phyloP scores from a whole-genome alignment of 2,329 filamentous ascomycete genomes.

The Lomentospora prolificans region DNA sequence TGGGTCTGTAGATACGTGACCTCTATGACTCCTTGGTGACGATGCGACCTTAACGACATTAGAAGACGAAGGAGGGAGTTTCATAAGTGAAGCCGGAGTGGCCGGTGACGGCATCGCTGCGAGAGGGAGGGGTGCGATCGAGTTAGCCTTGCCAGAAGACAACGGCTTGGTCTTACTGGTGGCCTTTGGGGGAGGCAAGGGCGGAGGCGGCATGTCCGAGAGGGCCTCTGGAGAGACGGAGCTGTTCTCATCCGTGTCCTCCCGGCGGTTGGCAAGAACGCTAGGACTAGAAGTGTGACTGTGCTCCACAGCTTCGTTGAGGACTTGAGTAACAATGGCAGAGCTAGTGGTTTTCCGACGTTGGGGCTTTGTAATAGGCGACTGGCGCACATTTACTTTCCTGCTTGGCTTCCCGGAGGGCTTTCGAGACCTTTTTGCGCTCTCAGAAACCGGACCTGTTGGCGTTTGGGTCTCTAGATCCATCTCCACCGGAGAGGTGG shows the following conservation, averaged over 20 bases:
- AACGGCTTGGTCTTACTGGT: not conserved
- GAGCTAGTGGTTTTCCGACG: conserved; percentile 46
- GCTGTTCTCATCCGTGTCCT: conserved; percentile 53
- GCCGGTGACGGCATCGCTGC: conserved; percentile 40
- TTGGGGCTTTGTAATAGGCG: conserved; percentile 61
- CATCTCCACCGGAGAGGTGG: conserved; percentile 49
- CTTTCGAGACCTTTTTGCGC: conserved; percentile 43
- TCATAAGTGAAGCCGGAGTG: conserved; percentile 84
- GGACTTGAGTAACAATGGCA: conserved; percentile 43
- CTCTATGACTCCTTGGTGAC: not conserved
- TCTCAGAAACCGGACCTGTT: conserved; percentile 28
- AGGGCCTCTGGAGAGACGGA: conserved; percentile 56
- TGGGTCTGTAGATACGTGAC: not conserved
- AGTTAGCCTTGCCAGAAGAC: conserved; percentile 10
- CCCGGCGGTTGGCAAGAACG: conserved; percentile 23
- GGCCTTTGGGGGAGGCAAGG: conserved; percentile 56
- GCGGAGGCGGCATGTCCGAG: conserved; percentile 57
- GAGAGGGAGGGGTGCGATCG: conserved; percentile 2
- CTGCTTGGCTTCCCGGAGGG: conserved; percentile 37
- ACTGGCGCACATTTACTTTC: conserved; percentile 52
- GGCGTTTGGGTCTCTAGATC: conserved; percentile 35
- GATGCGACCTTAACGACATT: not conserved
- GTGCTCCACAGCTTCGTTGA: conserved; percentile 42
- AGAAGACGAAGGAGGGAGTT: conserved; percentile 37
- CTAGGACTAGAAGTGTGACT: conserved; percentile 9